Evolutionary conservation across 495 filamentous ascomycete species (phyloP).

Genomic region (Hyaloscypha hepaticicola): DNA sequence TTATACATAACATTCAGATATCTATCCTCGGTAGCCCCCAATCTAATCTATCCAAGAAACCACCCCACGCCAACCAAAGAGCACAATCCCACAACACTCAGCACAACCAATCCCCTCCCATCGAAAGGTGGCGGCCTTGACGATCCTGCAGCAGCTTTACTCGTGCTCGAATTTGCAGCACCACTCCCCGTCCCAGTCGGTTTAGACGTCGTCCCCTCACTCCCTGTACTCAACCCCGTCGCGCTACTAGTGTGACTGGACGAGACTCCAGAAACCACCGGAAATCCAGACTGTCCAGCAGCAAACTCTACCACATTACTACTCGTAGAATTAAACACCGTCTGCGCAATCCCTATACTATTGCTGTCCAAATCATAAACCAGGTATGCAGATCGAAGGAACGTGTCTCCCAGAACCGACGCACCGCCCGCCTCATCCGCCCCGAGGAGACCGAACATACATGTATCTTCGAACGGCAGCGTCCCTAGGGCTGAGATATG

Average conservation of each 20-base stretch:
- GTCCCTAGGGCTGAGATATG: slow-evolving; percentile 4
- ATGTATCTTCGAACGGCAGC: slow-evolving; percentile 36
- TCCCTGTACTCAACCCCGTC: slow-evolving; percentile 1
- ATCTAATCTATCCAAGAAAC: neutral
- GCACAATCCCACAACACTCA: neutral
- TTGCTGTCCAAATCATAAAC: slow-evolving; percentile 87
- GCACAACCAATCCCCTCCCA: neutral
- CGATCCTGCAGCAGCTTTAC: neutral
- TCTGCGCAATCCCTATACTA: slow-evolving; percentile 84
- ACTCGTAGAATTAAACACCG: slow-evolving; percentile 71
- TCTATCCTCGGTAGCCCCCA: no score
- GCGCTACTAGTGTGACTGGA: slow-evolving; percentile 27
- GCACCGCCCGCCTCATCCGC: slow-evolving; percentile 18
- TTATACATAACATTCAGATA: neutral
- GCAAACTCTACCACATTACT: slow-evolving; percentile 48
- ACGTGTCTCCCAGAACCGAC: slow-evolving; percentile 74
- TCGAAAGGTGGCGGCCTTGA: neutral
- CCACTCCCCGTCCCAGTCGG: neutral
- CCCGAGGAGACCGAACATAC: slow-evolving; percentile 29
- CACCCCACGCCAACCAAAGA: neutral
- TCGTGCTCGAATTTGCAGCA: neutral
- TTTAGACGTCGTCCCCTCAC: neutral
- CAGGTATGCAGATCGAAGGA: slow-evolving; percentile 88
- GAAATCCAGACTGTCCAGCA: slow-evolving; percentile 21
- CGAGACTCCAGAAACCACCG: slow-evolving; percentile 40